Base-by-base conservation (phyloP, 176 grass and related monocot genomes). In the Microstegium vimineum region DNA sequence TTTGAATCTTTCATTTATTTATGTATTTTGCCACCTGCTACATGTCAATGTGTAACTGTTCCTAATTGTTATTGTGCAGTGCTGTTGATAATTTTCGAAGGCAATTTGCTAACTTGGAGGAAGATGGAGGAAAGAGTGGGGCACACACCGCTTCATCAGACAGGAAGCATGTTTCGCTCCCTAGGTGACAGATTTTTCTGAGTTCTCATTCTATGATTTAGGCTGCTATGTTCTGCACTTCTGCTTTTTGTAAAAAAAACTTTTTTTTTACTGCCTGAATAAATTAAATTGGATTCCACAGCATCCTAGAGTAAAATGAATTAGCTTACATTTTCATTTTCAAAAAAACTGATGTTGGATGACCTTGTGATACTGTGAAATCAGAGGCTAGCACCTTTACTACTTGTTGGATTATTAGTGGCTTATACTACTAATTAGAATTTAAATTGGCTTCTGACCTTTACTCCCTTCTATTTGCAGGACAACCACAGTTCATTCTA, bases 91-190 rank as follows among this genome's bases (percentile, higher is more conserved):
- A 99, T 75, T 99, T 99, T 51, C 92, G 91, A 74, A 99, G 90
- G 82, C 97, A 99, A 94, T 96, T 99, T 83, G 83, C 93, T 25
- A 83, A 94, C 78, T 89, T 99, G 65, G 97, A 99, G 89, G 97
- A 96, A 72, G 92, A 96, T 90, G 91, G 88, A 81, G 97, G 89
- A 54, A 96, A 90, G 90, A 85, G 71, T 62, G 87, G 81, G 27
- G 72, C 83, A 61, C 71, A 83, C n/a, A 64, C 80, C 61, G 83
- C 87, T 20, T 74, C 69, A 2, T 80, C 69, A 6, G 91, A 99
- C 65, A 92, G 97, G 70, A 99, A 99, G 78, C 97, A 99, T 90
- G 89, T 88, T 81, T 99, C 97, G 23, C 97, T 99, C 25, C 97
- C 97, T 63, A 96, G 97, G 97, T 99, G 84, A 22, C 69, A 75